Evolutionary conservation across 2,329 filamentous ascomycete genomes (phyloP), one percentile per base, ranked within the genome.

Genomic region (Penicillium freii): DNA sequence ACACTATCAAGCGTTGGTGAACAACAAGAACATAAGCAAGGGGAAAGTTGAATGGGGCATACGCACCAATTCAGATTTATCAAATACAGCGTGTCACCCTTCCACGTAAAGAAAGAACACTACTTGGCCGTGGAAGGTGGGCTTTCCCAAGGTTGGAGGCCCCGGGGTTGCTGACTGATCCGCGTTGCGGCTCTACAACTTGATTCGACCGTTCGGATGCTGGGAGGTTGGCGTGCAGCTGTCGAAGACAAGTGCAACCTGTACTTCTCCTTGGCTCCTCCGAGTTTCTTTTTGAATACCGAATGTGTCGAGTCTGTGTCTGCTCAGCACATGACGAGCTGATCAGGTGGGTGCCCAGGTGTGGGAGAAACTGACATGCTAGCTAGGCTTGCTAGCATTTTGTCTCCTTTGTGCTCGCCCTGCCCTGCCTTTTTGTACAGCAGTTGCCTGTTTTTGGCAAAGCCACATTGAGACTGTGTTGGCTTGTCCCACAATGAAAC

Each of bases 401-500:
- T 31, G 36, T 36, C 42, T 39, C 25, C 36, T 27, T 54, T 51
- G 46, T 40, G 17, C 54, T 42, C 27, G 40, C 13, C 56, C 29
- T 52, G 48, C 36, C 46, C 38, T 39, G 15, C 33, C 33, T 34
- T 50, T 52, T 23, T 53, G 50, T 48, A 48, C 54, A 51, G 45
- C 53, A 44, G 25, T 31, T 27, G 56, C 57, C 51, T 56, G 46
- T 51, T 47, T 34, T 34, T 42, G 36, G 29, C 54, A 62, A 39
- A 50, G 59, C 56, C 59, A 57, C 40, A 58, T n/a, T 54, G 50
- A 55, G 51, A 50, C 57, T 58, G 49, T 23, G 49, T 57, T 56
- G 40, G 40, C 27, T 49, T 56, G 49, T 43, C 57, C 55, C 59
- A 58, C 59, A 61, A 64, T 57, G 67, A 57, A 66, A 70, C 70